Conservation (phyloP, 2,329 filamentous ascomycete genomes). For the Neopestalotiopsis sp. region DNA sequence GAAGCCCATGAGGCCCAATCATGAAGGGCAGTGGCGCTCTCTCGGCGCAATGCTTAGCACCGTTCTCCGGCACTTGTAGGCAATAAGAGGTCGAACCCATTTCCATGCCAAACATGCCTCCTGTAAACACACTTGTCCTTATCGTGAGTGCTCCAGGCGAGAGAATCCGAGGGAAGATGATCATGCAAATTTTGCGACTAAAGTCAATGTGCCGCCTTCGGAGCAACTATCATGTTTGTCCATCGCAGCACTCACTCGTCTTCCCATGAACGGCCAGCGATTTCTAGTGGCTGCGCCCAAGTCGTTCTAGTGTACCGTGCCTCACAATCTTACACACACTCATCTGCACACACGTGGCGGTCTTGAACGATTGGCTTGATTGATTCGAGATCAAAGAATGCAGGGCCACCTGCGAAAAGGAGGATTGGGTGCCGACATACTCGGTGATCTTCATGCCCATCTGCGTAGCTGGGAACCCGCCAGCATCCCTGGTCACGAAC, state of each 20-base stretch:
- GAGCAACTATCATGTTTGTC: neutral
- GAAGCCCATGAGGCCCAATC: neutral
- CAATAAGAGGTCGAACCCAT: neutral
- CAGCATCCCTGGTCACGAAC: neutral
- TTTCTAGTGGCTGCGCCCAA: neutral
- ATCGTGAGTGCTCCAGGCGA: neutral
- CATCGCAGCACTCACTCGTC: neutral
- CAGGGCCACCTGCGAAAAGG: neutral
- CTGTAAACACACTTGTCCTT: neutral
- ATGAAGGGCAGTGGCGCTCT: neutral
- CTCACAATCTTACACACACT: neutral
- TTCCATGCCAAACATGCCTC: neutral
- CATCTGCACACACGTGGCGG: neutral
- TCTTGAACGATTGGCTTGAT: neutral
- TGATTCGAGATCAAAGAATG: neutral
- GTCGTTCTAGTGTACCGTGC: neutral
- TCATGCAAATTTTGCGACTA: neutral
- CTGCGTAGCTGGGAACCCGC: neutral
- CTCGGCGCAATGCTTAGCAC: neutral
- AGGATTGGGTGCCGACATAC: neutral
- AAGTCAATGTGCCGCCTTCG: too few relatives aligned
- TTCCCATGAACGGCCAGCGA: neutral
- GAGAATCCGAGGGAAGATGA: neutral
- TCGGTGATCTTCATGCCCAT: neutral
- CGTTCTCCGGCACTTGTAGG: neutral